A percentile compares a stretch with the other conserved stretches of the same genome.
phyloP scores from a whole-genome alignment of 371 early-diverging fungal species.

The Entomophthora muscae region DNA sequence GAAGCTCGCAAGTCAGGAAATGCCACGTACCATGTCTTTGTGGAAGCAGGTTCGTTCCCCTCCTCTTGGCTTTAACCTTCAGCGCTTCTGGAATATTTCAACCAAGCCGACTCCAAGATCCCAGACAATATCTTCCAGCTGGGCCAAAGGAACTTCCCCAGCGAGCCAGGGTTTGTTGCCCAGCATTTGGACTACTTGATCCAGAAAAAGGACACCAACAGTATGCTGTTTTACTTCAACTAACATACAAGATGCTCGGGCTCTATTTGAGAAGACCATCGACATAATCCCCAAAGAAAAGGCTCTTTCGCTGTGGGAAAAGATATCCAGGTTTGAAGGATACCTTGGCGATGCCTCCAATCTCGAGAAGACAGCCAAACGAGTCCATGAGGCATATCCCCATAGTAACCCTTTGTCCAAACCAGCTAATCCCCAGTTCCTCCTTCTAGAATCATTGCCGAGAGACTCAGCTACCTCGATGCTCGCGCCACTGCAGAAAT shows the following conservation, averaged over 20 bases:
- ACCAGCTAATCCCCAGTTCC: not conserved
- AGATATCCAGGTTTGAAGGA: conserved; percentile 66
- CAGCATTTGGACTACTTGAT: conserved; percentile 78
- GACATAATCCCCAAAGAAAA: conserved; percentile 50
- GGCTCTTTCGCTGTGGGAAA: conserved; percentile 55
- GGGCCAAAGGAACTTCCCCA: conserved; percentile 60
- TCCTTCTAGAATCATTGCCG: not conserved
- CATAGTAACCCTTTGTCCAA: conserved; percentile 18
- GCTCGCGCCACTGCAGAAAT: not conserved
- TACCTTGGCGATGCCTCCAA: conserved; percentile 68
- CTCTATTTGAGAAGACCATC: conserved; percentile 71
- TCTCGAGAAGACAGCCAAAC: conserved; percentile 54
- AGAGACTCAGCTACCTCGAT: not conserved
- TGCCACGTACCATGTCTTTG: conserved; percentile 70
- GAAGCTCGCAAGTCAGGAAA: conserved; percentile 56
- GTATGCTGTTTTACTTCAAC: conserved; percentile 18
- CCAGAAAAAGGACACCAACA: conserved; percentile 77
- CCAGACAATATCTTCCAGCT: conserved; percentile 85
- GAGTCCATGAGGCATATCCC: conserved; percentile 49
- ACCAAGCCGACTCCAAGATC: conserved; percentile 61
- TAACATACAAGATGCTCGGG: conserved; percentile 44
- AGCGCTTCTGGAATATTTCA: conserved; percentile 86
- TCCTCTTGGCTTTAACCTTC: conserved; percentile 9
- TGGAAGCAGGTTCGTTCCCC: conserved; percentile 36
- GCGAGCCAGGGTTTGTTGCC: conserved; percentile 48